phyloP scores from a whole-genome alignment of 805 yeast genomes.

The Komagataella phaffii region DNA sequence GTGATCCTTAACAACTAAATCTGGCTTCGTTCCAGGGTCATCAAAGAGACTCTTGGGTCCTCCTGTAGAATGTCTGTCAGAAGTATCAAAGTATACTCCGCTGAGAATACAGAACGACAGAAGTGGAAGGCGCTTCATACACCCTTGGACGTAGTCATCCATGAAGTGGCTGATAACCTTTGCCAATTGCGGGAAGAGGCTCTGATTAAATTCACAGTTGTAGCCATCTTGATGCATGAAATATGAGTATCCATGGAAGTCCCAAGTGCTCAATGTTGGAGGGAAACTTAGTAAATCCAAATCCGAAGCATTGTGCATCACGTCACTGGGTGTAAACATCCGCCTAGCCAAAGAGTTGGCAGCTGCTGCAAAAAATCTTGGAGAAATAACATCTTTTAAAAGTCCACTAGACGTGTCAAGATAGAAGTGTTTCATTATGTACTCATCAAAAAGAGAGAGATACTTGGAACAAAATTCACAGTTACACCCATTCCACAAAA shows the following conservation, averaged over 20 bases:
- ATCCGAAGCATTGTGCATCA: constrained; percentile 14
- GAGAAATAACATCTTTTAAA: constrained; percentile 48
- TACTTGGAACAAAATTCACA: constrained; percentile 39
- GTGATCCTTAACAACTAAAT: background rate
- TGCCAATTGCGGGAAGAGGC: constrained; percentile 25
- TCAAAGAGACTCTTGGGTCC: background rate
- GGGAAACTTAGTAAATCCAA: constrained; percentile 18
- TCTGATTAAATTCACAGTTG: constrained; percentile 29
- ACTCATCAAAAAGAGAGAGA: constrained; percentile 42
- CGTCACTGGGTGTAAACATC: constrained; percentile 8
- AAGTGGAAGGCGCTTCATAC: constrained; percentile 19
- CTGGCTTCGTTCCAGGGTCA: background rate
- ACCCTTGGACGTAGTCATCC: constrained; percentile 22
- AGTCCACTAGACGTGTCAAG: constrained; percentile 29
- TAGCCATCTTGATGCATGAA: constrained; percentile 25
- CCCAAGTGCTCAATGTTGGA: constrained; percentile 25
- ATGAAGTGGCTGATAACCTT: constrained; percentile 34
- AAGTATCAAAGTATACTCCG: constrained; percentile 26
- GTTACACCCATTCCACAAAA: constrained; percentile 69
- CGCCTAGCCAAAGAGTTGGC: constrained; percentile 29
- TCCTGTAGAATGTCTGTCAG: background rate
- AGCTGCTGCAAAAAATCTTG: constrained; percentile 39
- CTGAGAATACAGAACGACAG: constrained; percentile 20
- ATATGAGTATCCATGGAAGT: constrained; percentile 31
- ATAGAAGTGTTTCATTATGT: constrained; percentile 50